Evolutionary conservation across 1,284 basidiomycete genomes (phyloP), one percentile per base, ranked within the genome.

Genomic region (Cerrena zonata): DNA sequence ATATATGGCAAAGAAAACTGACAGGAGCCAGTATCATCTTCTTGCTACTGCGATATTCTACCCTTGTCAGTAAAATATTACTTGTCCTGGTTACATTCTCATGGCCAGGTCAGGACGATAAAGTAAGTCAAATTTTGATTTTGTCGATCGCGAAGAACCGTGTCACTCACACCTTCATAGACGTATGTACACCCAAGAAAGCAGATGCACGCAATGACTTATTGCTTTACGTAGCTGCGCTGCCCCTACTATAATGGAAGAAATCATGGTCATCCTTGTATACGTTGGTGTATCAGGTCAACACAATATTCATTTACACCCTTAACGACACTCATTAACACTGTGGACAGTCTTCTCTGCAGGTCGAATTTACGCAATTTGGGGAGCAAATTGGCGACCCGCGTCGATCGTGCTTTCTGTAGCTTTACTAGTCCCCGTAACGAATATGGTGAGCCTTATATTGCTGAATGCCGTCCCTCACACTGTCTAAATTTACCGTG

Each of bases 321-420:
- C 11, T 27, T 27, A n/a, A 4, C n/a, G 4, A 11, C 22, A 18
- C n/a, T 18, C 13, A 23, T 45, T 13, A 45, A 15, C 5, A 7
- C n/a, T 22, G 22, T 3, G 15, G 24, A 15, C 15, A 45, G 44
- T 27, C 15, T 45, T 45, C 23, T 45, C 44, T 25, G 25, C 44
- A n/a, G 24, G 26, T 10, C 21, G 44, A 11, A 45, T 45, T 27
- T 45, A 45, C 26, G 44, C 44, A 18, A 45, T 45, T n/a, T 45
- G 44, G 44, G 25, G 34, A 15, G n/a, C 13, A 27, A 26, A 45
- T 21, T 45, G 22, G 44, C 3, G 44, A 45, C 24, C 24, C 4
- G 44, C 44, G 3, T 19, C 34, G n/a, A 5, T 7, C 24, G 44
- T 45, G 5, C 25, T 45, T n/a, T n/a, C 34, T 26, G 25, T 45